Conservation (phyloP, 768 basidiomycete species). For the Boletus coccyginus region DNA sequence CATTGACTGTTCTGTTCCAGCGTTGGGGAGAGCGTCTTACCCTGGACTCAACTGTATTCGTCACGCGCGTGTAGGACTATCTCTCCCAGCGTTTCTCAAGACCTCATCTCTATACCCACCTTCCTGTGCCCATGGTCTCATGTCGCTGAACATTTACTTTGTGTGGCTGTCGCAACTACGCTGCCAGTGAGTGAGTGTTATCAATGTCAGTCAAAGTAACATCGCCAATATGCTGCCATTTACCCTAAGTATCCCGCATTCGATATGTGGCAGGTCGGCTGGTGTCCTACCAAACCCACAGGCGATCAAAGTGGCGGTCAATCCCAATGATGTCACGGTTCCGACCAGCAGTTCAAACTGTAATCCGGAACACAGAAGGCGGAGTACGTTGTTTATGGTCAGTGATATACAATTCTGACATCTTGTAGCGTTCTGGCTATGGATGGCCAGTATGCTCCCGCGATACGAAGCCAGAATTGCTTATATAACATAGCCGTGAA, state of each 20-base stretch:
- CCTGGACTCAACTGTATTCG: not conserved
- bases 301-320: constrained; percentile 40
- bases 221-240: constrained; percentile 24
- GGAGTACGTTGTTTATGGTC: not conserved
- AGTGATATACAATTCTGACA: not conserved
- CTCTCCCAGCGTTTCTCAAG: constrained; percentile 39
- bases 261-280: constrained; percentile 42
- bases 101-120: constrained; percentile 45
- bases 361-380: not conserved
- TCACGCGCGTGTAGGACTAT: constrained; percentile 43
- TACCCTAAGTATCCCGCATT: constrained; percentile 59
- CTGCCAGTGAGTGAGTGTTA: constrained; percentile 29
- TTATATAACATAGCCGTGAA: not conserved
- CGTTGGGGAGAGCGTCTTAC: not conserved
- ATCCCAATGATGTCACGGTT: constrained; percentile 57
- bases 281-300: constrained; percentile 40
- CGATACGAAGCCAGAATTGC: not conserved
- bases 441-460: not conserved
- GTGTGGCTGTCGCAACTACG: constrained; percentile 20
- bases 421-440: not conserved
- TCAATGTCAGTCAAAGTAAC: too few relatives aligned
- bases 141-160: constrained; percentile 48
- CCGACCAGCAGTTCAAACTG: constrained; percentile 57
- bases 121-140: constrained; percentile 30
- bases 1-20: constrained; percentile 2